These are phyloP conservation scores for Scutellaria barbata DNA, from an alignment of 257 asterid species.

Conservation along the genomic window DNA sequence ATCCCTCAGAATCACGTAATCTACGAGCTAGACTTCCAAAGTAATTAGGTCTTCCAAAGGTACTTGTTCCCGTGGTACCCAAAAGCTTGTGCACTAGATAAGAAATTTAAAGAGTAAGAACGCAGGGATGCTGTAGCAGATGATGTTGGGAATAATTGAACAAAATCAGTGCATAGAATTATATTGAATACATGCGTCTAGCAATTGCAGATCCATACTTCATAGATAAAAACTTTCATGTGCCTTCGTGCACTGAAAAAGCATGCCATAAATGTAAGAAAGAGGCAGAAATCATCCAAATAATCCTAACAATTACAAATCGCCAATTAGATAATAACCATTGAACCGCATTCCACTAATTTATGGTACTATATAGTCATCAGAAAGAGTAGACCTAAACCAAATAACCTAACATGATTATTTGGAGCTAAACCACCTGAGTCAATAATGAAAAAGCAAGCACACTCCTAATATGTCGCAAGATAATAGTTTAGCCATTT, in stretches of 20 bases:
- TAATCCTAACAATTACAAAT: not conserved
- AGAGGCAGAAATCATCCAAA: not conserved
- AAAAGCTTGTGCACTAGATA: constrained; percentile 50
- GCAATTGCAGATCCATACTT: constrained; percentile 9
- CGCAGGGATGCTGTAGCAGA: not conserved
- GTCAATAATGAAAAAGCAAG: constrained; percentile 4
- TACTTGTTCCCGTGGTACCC: constrained; percentile 40
- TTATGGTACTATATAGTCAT: constrained; percentile 10
- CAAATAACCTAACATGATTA: not conserved
- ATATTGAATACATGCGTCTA: not conserved
- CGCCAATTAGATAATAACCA: not conserved
- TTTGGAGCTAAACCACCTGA: constrained; percentile 1
- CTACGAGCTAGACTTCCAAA: constrained; percentile 78
- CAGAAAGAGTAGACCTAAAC: constrained; percentile 9
- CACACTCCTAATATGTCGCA: not conserved
- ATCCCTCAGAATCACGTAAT: constrained; percentile 63
- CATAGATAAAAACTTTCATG: not conserved
- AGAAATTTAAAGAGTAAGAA: constrained; percentile 15
- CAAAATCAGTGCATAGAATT: not conserved
- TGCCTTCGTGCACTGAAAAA: not conserved
- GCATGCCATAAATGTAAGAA: not conserved
- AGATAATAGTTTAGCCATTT: not conserved
- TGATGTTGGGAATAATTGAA: constrained; percentile 3
- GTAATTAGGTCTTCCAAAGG: constrained; percentile 58
- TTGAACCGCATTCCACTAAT: not conserved